Percentiles rank a stretch among this genome's conserved stretches.
Conservation (phyloP, 164 flowering plant genomes). For the Brasenia schreberi region DNA sequence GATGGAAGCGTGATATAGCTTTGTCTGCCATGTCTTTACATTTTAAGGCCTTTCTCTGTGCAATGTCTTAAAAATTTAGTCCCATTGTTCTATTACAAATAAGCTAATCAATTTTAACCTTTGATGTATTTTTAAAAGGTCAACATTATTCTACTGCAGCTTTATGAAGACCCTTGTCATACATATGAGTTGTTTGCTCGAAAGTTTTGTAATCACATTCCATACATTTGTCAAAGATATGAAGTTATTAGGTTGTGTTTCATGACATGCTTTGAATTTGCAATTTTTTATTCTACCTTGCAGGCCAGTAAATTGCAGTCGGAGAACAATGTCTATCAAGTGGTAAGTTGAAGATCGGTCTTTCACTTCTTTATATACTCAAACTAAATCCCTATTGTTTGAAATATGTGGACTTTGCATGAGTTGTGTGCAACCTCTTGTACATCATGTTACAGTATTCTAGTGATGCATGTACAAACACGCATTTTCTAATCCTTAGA, state of each 20-base stretch:
- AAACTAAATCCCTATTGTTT: neutral
- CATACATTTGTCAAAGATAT: no score
- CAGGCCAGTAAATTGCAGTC: slow-evolving; percentile 48
- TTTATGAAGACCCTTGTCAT: neutral
- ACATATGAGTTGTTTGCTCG: neutral
- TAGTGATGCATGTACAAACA: neutral
- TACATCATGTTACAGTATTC: neutral
- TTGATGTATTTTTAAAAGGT: neutral
- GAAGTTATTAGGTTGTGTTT: neutral
- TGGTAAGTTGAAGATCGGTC: slow-evolving; percentile 34
- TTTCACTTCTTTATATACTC: neutral
- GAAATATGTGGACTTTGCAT: neutral
- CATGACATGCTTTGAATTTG: slow-evolving; percentile 1
- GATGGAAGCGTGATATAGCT: neutral
- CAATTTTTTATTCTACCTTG: slow-evolving; percentile 8
- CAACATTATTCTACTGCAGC: neutral
- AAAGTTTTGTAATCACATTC: no score
- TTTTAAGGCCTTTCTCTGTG: neutral
- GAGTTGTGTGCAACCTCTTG: neutral
- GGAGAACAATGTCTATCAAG: slow-evolving; percentile 60
- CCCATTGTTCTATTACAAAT: no score
- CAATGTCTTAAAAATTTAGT: neutral
- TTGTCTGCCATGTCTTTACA: neutral
- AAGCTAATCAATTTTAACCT: neutral
- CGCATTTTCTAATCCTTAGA: no score